Conservation (phyloP, 352 stramenopile species). For the Phytophthora chlamydospora region DNA sequence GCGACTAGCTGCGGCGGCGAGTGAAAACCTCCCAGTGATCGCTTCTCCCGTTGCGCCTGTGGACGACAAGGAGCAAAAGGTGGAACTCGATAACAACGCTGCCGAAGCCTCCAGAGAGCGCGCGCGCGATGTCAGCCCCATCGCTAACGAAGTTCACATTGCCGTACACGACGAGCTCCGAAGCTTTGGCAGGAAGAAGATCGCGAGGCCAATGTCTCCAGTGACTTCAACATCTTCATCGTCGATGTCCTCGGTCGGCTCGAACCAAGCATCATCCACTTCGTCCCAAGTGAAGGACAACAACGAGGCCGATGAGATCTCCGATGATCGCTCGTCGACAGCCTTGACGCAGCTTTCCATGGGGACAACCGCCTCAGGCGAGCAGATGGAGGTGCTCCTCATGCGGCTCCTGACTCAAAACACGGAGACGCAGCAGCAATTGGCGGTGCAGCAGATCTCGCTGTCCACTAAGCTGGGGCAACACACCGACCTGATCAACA, state of each 20-base stretch:
- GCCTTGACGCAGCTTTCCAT: slow-evolving; percentile 36
- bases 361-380: slow-evolving; percentile 29
- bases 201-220: slow-evolving; percentile 23
- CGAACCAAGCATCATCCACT: slow-evolving; percentile 7
- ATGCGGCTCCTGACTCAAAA: slow-evolving; percentile 85
- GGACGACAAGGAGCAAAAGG: slow-evolving; percentile 9
- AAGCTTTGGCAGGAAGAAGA: slow-evolving; percentile 24
- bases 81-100: slow-evolving; percentile 4
- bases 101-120: slow-evolving; percentile 9
- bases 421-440: slow-evolving; percentile 83
- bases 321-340: slow-evolving; percentile 19
- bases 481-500: slow-evolving; percentile 76
- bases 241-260: slow-evolving; percentile 42
- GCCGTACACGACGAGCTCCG: slow-evolving; percentile 14
- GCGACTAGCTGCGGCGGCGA: slow-evolving; percentile 58
- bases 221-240: slow-evolving; percentile 32
- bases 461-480: slow-evolving; percentile 66
- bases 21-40: slow-evolving; percentile 58
- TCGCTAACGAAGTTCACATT: slow-evolving; percentile 4
- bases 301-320: slow-evolving; percentile 1
- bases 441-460: slow-evolving; percentile 77
- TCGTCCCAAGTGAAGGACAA: slow-evolving; percentile 14
- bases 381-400: slow-evolving; percentile 75
- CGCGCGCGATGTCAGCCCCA: background rate
- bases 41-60: background rate